Evolutionary conservation across 306 rosid species (phyloP), one percentile per base, ranked within the genome.

Genomic region (Argentina anserina): DNA sequence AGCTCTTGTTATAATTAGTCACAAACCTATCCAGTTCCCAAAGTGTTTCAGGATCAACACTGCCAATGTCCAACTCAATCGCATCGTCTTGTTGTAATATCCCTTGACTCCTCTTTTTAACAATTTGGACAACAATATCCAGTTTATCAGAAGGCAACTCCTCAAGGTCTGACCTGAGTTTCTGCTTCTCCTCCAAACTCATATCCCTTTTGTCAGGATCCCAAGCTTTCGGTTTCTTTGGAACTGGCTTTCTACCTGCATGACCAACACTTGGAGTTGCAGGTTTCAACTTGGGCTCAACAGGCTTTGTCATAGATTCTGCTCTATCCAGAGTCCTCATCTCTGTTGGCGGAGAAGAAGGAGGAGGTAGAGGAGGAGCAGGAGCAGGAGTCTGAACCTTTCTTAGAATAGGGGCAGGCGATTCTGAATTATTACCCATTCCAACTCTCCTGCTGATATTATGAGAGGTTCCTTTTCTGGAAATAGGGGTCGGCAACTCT

Each of bases 11-110:
- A 67, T 84, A 89, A 83, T 85, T 87, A 50, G 92, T 84, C 60
- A 94, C 95, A 79, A 89, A 89, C 79, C 92, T 85, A 85, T 94
- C 95, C 56, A 91, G 96, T 72, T 94, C 97, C 98, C 96, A 94
- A 25, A 94, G 95, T 18, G 95, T 94, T 84, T 91, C 92, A 17
- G 91, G 85, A 78, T 94, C 97, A 62, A 91, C 90, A 21, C 89
- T 86, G 43, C 81, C 97, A 71, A 94, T 88, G 74, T 94, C 96
- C 78, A 94, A 96, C 71, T 91, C 98, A 86, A 94, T 89, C 77
- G 91, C 97, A 80, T 89, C 98, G 31, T 93, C 98, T 64, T 89
- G 93, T 67, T 91, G 97, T 67, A 31, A 74, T 70, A 89, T 87
- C 26, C 89, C 87, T 55, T 79, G 83, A 82, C 80, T 89, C 77